These are phyloP conservation scores for Fusarium compactum DNA, from an alignment of 2,329 filamentous ascomycete genomes.

Conservation along the genomic window DNA sequence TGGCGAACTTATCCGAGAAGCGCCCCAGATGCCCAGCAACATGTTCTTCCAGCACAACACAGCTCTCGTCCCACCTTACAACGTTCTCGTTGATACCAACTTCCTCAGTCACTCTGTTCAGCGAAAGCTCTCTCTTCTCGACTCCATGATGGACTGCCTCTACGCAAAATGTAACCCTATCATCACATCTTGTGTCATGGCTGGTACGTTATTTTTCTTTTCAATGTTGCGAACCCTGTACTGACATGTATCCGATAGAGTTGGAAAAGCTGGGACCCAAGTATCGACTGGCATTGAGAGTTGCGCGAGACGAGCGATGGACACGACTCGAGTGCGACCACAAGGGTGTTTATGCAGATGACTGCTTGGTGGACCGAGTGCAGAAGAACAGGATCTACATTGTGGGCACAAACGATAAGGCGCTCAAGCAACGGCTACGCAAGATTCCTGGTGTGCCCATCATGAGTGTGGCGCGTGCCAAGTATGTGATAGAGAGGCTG, in stretches of 20 bases:
- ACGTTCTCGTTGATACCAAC: constrained; percentile 78
- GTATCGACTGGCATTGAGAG: constrained; percentile 86
- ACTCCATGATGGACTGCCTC: constrained; percentile 92
- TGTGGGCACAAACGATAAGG: constrained; percentile 81
- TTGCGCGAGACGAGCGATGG: constrained; percentile 91
- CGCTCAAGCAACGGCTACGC: constrained; percentile 83
- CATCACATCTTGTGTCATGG: constrained; percentile 73
- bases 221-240: background rate
- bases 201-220: background rate
- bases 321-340: constrained; percentile 89
- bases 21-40: constrained; percentile 83
- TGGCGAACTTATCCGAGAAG: constrained; percentile 77
- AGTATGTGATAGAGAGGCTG: constrained; percentile 93
- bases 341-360: constrained; percentile 85
- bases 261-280: constrained; percentile 90
- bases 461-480: constrained; percentile 86
- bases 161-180: constrained; percentile 92
- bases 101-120: constrained; percentile 92
- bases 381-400: constrained; percentile 82
- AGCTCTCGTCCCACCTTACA: constrained; percentile 84
- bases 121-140: constrained; percentile 87
- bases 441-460: constrained; percentile 77
- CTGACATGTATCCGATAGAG: constrained; percentile 65
- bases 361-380: constrained; percentile 83
- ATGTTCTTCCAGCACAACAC: constrained; percentile 94